Conservation (phyloP, 345 rosid species). For the Ricinus communis region DNA sequence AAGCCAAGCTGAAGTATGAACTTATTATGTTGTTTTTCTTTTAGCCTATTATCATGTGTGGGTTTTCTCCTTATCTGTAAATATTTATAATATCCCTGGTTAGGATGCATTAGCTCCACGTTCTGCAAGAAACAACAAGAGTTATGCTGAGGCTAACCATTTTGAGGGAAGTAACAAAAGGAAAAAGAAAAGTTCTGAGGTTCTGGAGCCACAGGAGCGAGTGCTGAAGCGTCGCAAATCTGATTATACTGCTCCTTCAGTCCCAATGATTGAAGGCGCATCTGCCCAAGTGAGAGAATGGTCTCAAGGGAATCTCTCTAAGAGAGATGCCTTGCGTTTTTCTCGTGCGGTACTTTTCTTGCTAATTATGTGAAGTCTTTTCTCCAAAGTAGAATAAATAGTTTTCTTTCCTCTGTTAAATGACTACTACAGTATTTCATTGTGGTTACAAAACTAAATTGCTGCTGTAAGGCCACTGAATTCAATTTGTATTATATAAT, state of each 20-base stretch:
- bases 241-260: conserved; percentile 59
- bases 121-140: conserved; percentile 89
- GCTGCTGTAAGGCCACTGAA: too few relatives aligned
- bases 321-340: conserved; percentile 94
- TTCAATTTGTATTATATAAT: too few relatives aligned
- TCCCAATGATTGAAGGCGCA: conserved; percentile 87
- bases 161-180: conserved; percentile 77
- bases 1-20: conserved; percentile 78
- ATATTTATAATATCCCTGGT: conserved; percentile 17
- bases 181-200: conserved; percentile 81
- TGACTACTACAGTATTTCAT: too few relatives aligned
- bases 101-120: conserved; percentile 96
- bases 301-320: conserved; percentile 91
- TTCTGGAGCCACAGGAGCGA: conserved; percentile 61
- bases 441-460: too few relatives aligned
- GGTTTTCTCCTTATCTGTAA: conserved; percentile 2
- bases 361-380: background rate
- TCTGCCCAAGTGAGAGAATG: conserved; percentile 96
- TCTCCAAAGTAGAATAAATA: background rate
- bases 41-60: background rate
- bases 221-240: conserved; percentile 78
- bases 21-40: conserved; percentile 11
- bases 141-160: conserved; percentile 82
- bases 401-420: background rate
- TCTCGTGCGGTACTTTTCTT: conserved; percentile 72